These are phyloP conservation scores for Petunia hybrid DNA, from an alignment of 305 asterid genomes.

Conservation along the genomic window DNA sequence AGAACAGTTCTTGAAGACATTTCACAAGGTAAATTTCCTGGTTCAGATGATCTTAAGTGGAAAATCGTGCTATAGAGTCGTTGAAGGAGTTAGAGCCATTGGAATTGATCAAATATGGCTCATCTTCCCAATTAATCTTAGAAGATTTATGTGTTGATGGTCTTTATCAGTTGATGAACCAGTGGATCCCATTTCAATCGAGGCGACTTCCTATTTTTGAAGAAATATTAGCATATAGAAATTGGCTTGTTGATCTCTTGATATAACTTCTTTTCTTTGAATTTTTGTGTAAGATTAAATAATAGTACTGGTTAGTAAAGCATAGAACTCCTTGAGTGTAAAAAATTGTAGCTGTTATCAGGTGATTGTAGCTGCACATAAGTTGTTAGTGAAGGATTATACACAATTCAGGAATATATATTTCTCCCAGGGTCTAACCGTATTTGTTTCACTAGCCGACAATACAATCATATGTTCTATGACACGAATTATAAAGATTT, in stretches of 20 bases:
- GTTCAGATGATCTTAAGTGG: conserved; percentile 66
- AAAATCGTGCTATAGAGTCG: conserved; percentile 59
- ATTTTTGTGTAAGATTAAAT: too few species aligned
- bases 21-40: conserved; percentile 49
- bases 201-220: conserved; percentile 84
- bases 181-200: conserved; percentile 64
- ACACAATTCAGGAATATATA: too few species aligned
- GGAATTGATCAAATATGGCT: conserved; percentile 29
- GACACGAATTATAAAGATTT: too few species aligned
- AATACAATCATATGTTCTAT: too few species aligned
- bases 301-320: too few species aligned
- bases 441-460: too few species aligned
- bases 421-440: too few species aligned
- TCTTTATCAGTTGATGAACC: conserved; percentile 68
- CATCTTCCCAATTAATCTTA: conserved; percentile 35
- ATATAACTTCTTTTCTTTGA: too few species aligned
- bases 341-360: too few species aligned
- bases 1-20: conserved; percentile 61
- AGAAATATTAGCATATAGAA: conserved; percentile 70
- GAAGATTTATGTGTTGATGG: conserved; percentile 63
- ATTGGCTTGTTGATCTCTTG: conserved; percentile 63
- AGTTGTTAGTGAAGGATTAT: too few species aligned
- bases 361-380: too few species aligned
- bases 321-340: too few species aligned
- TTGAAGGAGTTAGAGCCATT: conserved; percentile 54